Percentiles rank a stretch among this genome's conserved stretches.
Conservation (phyloP, 805 yeast genomes). For the Candida palmyrensis region DNA sequence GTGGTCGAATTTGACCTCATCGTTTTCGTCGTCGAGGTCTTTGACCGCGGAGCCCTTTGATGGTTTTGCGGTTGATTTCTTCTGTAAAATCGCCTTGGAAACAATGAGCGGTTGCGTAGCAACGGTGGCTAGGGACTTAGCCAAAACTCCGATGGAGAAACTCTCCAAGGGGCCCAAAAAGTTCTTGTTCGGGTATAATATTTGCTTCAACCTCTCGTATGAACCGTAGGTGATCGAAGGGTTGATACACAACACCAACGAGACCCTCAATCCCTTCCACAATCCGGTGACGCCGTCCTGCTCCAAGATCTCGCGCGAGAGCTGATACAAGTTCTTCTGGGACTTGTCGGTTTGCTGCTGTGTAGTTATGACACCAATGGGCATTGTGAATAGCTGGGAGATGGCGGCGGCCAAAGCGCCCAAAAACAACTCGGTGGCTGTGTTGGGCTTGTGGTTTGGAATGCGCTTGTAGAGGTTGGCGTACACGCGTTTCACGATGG, state of each 20-base stretch:
- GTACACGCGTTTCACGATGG: conserved; percentile 58
- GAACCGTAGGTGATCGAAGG: conserved; percentile 87
- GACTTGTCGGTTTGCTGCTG: conserved; percentile 51
- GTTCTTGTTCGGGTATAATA: conserved; percentile 39
- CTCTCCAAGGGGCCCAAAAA: conserved; percentile 57
- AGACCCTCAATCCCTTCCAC: conserved; percentile 82
- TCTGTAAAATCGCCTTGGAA: conserved; percentile 77
- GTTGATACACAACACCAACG: conserved; percentile 70
- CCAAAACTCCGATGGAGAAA: conserved; percentile 70
- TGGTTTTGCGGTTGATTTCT: conserved; percentile 21
- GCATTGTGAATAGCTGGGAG: conserved; percentile 75
- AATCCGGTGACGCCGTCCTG: conserved; percentile 68
- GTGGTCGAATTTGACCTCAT: conserved; percentile 43
- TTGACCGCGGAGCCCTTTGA: conserved; percentile 15
- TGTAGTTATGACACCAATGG: conserved; percentile 70
- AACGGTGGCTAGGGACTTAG: conserved; percentile 75
- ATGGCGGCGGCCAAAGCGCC: conserved; percentile 82
- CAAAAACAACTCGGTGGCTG: conserved; percentile 62
- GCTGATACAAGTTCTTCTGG: conserved; percentile 25
- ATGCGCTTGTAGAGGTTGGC: conserved; percentile 31
- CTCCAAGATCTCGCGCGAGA: conserved; percentile 44
- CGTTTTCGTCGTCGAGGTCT: conserved; percentile 20
- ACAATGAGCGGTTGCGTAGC: conserved; percentile 82
- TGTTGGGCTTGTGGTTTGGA: conserved; percentile 40
- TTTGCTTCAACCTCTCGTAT: conserved; percentile 58